Percentiles rank a stretch among this genome's conserved stretches.
phyloP scores from a whole-genome alignment of 2,329 filamentous ascomycete species.

The Beauveria sp. region DNA sequence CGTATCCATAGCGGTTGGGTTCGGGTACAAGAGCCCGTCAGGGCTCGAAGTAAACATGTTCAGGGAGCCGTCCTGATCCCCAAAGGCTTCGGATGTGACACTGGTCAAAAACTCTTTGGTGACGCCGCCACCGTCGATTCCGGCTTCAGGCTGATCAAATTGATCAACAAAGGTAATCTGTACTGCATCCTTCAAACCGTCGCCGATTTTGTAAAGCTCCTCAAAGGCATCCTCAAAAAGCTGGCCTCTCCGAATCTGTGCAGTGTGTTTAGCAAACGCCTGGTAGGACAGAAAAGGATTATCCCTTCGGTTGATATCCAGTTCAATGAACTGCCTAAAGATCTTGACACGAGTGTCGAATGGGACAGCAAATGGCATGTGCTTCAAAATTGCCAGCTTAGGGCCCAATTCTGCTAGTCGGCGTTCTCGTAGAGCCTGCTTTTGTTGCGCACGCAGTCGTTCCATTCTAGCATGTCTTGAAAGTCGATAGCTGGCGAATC shows the following conservation, averaged over 20 bases:
- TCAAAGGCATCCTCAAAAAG: constrained; percentile 82
- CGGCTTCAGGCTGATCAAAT: constrained; percentile 79
- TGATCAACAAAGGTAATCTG: constrained; percentile 94
- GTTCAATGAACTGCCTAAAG: constrained; percentile 82
- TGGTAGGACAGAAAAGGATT: constrained; percentile 13
- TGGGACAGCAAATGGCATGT: constrained; percentile 95
- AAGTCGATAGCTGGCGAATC: constrained; percentile 47
- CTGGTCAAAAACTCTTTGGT: constrained; percentile 95
- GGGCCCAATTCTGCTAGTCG: constrained; percentile 74
- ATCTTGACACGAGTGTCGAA: constrained; percentile 88
- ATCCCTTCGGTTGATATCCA: constrained; percentile 45
- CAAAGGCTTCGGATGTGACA: constrained; percentile 79
- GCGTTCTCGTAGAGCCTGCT: constrained; percentile 59
- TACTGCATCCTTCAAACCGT: constrained; percentile 86
- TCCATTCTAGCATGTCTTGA: constrained; percentile 59
- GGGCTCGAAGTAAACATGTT: constrained; percentile 77
- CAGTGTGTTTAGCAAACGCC: constrained; percentile 57
- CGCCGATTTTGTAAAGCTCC: constrained; percentile 73
- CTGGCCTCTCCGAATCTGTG: constrained; percentile 67
- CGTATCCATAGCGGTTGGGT: constrained; percentile 69
- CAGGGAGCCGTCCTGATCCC: constrained; percentile 32
- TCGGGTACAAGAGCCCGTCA: constrained; percentile 81
- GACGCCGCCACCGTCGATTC: constrained; percentile 93
- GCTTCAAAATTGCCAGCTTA: constrained; percentile 80
- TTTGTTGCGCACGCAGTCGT: constrained; percentile 54